phyloP scores from a whole-genome alignment of 2,329 filamentous ascomycete species.

The Nothopassalora personata region DNA sequence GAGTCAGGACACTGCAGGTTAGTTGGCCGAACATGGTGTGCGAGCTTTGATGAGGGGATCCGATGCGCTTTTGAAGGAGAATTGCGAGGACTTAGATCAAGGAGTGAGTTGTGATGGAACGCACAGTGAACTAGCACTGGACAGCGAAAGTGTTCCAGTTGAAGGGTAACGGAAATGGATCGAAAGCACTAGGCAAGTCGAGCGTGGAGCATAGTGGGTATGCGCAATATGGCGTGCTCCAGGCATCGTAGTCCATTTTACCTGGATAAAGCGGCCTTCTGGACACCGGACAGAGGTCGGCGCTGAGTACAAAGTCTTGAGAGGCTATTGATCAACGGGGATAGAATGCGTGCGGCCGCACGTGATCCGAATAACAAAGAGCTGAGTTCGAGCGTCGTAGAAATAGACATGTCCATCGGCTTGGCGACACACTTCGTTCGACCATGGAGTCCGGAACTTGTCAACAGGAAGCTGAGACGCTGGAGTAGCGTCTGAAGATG shows the following conservation, averaged over 20 bases:
- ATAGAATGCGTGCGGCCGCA: background rate
- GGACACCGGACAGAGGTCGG: background rate
- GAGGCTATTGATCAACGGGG: background rate
- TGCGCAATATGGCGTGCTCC: background rate
- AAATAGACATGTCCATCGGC: background rate
- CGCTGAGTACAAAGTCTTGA: background rate
- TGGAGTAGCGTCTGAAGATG: background rate
- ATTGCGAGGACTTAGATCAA: background rate
- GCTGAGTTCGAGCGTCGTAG: background rate
- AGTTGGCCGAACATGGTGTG: background rate
- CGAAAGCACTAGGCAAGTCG: background rate
- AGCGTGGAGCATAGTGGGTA: background rate
- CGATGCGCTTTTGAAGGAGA: background rate
- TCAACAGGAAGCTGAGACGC: background rate
- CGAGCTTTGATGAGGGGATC: background rate
- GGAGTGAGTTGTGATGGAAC: background rate
- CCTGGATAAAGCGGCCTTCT: background rate
- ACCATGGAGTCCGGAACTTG: background rate
- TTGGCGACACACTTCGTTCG: background rate
- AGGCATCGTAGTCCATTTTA: background rate
- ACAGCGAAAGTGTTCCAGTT: background rate
- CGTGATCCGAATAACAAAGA: background rate
- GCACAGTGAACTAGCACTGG: background rate
- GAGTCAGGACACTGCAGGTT: background rate
- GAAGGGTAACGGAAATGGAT: background rate